phyloP scores from a whole-genome alignment of 2,329 filamentous ascomycete genomes.

The Monilinia laxa region DNA sequence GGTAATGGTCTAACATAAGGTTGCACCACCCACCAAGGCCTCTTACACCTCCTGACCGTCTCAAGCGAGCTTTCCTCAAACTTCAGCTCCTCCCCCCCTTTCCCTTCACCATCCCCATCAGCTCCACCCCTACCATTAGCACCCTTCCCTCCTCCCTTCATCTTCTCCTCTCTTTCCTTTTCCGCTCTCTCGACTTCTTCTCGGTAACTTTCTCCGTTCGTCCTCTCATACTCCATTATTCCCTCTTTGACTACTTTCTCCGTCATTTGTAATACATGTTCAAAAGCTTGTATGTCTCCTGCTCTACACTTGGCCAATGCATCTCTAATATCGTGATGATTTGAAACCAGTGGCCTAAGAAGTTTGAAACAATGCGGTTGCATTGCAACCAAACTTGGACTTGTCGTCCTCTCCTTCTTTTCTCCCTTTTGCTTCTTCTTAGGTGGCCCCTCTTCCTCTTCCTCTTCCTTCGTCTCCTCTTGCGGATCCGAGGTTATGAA shows the following conservation, averaged over 20 bases:
- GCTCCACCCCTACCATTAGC: conserved; percentile 38
- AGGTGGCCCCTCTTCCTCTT: conserved; percentile 36
- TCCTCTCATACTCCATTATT: conserved; percentile 63
- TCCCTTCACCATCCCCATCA: conserved; percentile 38
- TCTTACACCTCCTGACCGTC: conserved; percentile 69
- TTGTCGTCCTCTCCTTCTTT: conserved; percentile 42
- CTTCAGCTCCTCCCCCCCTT: conserved; percentile 31
- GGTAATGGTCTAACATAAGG: conserved; percentile 84
- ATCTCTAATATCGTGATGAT: conserved; percentile 81
- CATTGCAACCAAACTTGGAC: conserved; percentile 72
- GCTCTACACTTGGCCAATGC: conserved; percentile 68
- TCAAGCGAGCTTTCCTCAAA: conserved; percentile 59
- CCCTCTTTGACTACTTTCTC: conserved; percentile 73
- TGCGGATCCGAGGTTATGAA: conserved; percentile 59
- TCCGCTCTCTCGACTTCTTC: conserved; percentile 41
- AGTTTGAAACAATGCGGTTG: conserved; percentile 94
- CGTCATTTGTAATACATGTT: conserved; percentile 71
- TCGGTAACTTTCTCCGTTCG: conserved; percentile 51
- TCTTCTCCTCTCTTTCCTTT: conserved; percentile 29
- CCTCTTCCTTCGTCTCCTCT: conserved; percentile 45
- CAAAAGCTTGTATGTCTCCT: conserved; percentile 74
- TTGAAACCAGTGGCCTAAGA: conserved; percentile 75
- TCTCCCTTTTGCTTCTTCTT: conserved; percentile 46
- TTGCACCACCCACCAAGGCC: conserved; percentile 90
- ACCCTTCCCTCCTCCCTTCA: conserved; percentile 38